These are phyloP conservation scores for Apophysomyces sp. DNA, from an alignment of 371 early-diverging fungal genomes.

Conservation along the genomic window DNA sequence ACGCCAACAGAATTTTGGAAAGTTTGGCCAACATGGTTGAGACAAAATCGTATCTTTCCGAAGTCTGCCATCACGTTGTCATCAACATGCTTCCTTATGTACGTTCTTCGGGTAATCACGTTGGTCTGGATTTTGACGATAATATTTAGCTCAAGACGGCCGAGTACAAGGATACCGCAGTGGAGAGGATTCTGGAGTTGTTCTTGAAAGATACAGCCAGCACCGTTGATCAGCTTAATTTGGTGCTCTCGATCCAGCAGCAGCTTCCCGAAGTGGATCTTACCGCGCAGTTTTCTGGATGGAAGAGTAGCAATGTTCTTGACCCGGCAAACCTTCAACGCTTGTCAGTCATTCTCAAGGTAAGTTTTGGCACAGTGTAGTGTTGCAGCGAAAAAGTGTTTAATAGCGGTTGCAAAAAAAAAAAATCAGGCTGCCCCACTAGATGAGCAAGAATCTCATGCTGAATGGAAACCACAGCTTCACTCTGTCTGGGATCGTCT, in stretches of 20 bases:
- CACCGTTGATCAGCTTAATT: slow-evolving; percentile 71
- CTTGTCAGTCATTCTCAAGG: slow-evolving; percentile 59
- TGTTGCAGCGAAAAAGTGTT: too few species aligned
- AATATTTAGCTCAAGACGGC: slow-evolving; percentile 24
- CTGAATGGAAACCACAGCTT: slow-evolving; percentile 74
- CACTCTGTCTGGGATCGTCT: slow-evolving; percentile 82
- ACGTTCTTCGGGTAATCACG: slow-evolving; percentile 14
- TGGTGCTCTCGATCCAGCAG: slow-evolving; percentile 56
- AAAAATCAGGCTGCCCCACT: slow-evolving; percentile 7
- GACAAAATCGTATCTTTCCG: slow-evolving; percentile 75
- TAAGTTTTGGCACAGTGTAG: too few species aligned
- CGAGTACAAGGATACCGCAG: slow-evolving; percentile 29
- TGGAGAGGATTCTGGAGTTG: slow-evolving; percentile 48
- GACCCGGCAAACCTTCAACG: slow-evolving; percentile 55
- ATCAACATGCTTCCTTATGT: slow-evolving; percentile 59
- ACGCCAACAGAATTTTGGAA: slow-evolving; percentile 65
- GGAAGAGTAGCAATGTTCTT: slow-evolving; percentile 55
- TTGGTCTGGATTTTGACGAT: too few species aligned
- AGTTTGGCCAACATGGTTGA: slow-evolving; percentile 64
- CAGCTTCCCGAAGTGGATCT: slow-evolving; percentile 46
- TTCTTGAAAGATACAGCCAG: slow-evolving; percentile 60
- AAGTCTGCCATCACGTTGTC: slow-evolving; percentile 74
- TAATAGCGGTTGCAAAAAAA: too few species aligned
- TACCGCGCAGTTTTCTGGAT: slow-evolving; percentile 32
- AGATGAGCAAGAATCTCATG: slow-evolving; percentile 51